Evolutionary conservation across 164 flowering plant genomes (phyloP).

Genomic region (Vitis riparia): DNA sequence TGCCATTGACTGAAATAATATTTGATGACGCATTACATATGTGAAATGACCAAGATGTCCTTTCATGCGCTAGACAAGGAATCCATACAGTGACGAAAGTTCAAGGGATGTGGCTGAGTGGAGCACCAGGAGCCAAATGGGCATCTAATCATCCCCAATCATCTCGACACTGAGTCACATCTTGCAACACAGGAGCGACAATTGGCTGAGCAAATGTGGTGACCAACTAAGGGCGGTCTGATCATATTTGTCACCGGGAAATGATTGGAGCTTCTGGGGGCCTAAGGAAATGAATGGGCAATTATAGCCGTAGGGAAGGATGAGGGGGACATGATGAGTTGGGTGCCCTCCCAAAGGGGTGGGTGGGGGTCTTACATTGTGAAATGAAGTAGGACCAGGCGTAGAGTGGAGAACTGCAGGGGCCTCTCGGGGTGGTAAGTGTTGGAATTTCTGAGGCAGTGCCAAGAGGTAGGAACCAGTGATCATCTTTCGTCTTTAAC

Average conservation of each 20-base stretch:
- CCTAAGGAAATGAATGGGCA: neutral
- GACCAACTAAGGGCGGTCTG: conserved; percentile 9
- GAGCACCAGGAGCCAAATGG: conserved; percentile 5
- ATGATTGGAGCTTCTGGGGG: neutral
- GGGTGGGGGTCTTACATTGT: neutral
- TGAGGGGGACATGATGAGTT: neutral
- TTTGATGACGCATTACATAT: neutral
- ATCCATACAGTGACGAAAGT: no score
- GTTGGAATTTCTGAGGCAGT: neutral
- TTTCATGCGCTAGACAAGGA: no score
- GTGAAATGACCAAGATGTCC: no score
- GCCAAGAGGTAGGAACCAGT: neutral
- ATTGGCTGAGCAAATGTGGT: neutral
- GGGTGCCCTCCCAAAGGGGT: neutral
- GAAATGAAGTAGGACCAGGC: neutral
- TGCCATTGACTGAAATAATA: neutral
- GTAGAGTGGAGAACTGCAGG: neutral
- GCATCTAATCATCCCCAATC: conserved; percentile 21
- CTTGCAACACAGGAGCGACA: neutral
- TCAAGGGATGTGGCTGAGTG: no score
- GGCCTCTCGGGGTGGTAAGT: neutral
- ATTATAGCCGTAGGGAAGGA: neutral
- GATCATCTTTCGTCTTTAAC: neutral
- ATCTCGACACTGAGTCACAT: neutral
- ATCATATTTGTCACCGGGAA: neutral